These are phyloP conservation scores for Exophiala phaeomuriformis DNA, from an alignment of 2,329 filamentous ascomycete species.

Conservation along the genomic window DNA sequence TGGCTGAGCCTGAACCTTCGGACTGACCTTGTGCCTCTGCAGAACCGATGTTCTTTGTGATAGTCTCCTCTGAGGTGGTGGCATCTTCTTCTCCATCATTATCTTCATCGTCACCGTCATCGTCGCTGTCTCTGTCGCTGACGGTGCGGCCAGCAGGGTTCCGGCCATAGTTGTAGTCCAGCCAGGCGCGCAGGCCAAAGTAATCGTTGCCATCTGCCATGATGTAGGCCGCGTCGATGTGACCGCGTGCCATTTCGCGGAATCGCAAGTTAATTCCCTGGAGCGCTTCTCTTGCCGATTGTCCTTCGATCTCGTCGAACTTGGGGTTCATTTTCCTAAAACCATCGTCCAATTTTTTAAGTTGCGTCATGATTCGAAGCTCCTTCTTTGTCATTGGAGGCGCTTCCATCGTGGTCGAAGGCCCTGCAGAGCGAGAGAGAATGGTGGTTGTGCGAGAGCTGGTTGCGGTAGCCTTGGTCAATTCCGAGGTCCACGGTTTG, in stretches of 20 bases:
- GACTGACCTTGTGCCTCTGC: neutral
- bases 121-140: conserved; percentile 1
- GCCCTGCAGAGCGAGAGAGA: neutral
- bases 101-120: neutral
- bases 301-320: neutral
- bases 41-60: neutral
- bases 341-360: conserved; percentile 11
- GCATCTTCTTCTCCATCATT: neutral
- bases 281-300: conserved; percentile 4
- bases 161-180: conserved; percentile 9
- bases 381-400: conserved; percentile 4
- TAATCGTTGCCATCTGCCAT: conserved; percentile 18
- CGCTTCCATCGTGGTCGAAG: too few species aligned
- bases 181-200: conserved; percentile 14
- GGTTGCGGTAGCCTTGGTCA: neutral
- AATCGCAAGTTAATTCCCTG: conserved; percentile 12
- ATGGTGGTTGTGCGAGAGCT: neutral
- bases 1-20: neutral
- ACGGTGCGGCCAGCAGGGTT: neutral
- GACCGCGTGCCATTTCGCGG: conserved; percentile 14
- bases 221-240: conserved; percentile 15
- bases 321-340: conserved; percentile 6
- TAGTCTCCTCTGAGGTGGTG: neutral
- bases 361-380: conserved; percentile 7
- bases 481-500: neutral